A percentile compares a stretch with the other conserved stretches of the same genome.
These are phyloP conservation scores for Pseudotsuga menziesii DNA, from an alignment of 75 land plant genomes.

Conservation along the genomic window DNA sequence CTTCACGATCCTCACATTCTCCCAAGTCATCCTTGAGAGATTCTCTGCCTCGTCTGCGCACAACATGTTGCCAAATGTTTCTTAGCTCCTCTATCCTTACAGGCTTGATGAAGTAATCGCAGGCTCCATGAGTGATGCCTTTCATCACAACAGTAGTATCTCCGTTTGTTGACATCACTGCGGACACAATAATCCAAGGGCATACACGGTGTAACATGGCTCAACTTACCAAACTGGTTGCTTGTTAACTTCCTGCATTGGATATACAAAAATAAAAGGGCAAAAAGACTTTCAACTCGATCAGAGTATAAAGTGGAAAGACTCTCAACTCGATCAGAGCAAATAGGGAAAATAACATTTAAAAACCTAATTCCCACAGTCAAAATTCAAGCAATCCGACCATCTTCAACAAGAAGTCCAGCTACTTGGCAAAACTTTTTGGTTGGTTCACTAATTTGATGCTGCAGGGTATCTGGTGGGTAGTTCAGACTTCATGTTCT, in stretches of 20 bases:
- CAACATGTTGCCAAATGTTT: constrained; percentile 98
- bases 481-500: too few species aligned
- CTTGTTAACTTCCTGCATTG: background rate
- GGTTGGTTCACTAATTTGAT: too few species aligned
- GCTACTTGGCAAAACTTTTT: too few species aligned
- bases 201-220: background rate
- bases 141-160: constrained; percentile 97
- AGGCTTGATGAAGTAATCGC: constrained; percentile 96
- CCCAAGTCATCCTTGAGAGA: constrained; percentile 14
- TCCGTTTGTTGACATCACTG: constrained; percentile 99
- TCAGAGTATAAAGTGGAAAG: too few species aligned
- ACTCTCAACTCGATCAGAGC: too few species aligned
- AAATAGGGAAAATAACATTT: too few species aligned
- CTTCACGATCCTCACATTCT: constrained; percentile 26
- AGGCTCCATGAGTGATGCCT: constrained; percentile 95
- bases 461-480: too few species aligned
- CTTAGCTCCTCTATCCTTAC: constrained; percentile 88
- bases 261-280: background rate
- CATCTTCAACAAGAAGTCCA: too few species aligned
- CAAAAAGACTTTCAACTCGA: too few species aligned
- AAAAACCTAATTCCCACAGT: background rate
- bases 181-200: constrained; percentile 14
- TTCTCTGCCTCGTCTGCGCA: constrained; percentile 38
- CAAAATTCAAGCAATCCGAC: background rate
- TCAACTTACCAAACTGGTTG: background rate